A percentile compares a stretch with the other conserved stretches of the same genome.
phyloP scores from a whole-genome alignment of 169 alveolate genomes.

The Eimeria praecox region DNA sequence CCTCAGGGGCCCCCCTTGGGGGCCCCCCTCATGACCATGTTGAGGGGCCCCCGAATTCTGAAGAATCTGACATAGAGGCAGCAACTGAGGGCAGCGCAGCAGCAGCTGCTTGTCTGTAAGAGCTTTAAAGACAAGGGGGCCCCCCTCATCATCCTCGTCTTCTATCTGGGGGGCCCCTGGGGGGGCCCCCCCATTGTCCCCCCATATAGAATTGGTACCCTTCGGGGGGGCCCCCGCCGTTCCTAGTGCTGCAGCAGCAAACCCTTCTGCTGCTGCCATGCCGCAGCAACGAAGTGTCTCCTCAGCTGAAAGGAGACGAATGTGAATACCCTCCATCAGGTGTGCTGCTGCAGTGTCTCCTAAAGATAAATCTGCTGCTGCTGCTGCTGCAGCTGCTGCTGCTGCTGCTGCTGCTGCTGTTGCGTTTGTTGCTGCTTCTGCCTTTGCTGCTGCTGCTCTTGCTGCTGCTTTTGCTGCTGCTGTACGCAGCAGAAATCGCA shows the following conservation, averaged over 20 bases:
- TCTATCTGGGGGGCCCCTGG: background rate
- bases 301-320: slow-evolving; percentile 6
- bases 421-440: too few relatives aligned
- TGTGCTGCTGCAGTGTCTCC: slow-evolving; percentile 13
- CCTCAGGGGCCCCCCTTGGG: too few relatives aligned
- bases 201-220: background rate
- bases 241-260: slow-evolving; percentile 30
- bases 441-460: too few relatives aligned
- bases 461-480: too few relatives aligned
- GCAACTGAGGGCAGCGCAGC: background rate
- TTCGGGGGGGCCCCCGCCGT: slow-evolving; percentile 1
- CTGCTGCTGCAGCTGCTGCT: slow-evolving; percentile 9
- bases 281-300: slow-evolving; percentile 45
- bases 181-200: slow-evolving; percentile 8
- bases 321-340: slow-evolving; percentile 18
- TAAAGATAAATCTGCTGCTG: background rate
- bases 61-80: background rate
- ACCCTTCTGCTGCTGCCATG: slow-evolving; percentile 42
- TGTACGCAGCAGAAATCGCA: background rate
- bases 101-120: background rate
- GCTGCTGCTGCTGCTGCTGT: slow-evolving; percentile 1
- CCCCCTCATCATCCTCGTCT: background rate
- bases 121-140: slow-evolving; percentile 4
- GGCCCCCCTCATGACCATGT: too few relatives aligned
- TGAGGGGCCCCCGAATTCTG: too few relatives aligned